Evolutionary conservation across 108 stramenopile genomes (phyloP).

Genomic region (Conticribra guillardii): DNA sequence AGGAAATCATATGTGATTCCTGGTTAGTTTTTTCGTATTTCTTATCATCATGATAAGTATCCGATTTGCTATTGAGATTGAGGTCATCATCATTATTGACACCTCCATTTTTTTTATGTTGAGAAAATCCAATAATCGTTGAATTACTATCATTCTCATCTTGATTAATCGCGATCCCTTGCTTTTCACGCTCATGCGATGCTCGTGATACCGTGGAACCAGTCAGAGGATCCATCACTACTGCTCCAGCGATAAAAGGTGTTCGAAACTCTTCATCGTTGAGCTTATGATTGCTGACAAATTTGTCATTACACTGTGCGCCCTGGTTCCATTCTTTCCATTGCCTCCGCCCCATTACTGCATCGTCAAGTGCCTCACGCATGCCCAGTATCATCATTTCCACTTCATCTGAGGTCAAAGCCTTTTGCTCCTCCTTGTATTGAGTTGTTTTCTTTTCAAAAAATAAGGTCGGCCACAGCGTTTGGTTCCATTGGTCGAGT

Average conservation of each 20-base stretch:
- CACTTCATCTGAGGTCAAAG: constrained; percentile 39
- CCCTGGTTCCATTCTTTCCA: constrained; percentile 21
- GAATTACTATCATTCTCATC: too few species aligned
- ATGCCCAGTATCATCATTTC: constrained; percentile 46
- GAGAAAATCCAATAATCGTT: too few species aligned
- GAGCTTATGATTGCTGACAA: too few species aligned
- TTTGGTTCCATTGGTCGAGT: constrained; percentile 58
- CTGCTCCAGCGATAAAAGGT: constrained; percentile 32
- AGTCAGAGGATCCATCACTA: constrained; percentile 54
- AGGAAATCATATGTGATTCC: background rate
- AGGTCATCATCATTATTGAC: constrained; percentile 3
- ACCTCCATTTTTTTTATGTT: too few species aligned
- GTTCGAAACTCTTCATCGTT: background rate
- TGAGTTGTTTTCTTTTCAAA: constrained; percentile 63
- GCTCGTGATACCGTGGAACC: constrained; percentile 46
- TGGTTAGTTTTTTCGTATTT: too few species aligned
- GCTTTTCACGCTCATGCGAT: constrained; percentile 29
- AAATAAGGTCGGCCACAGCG: constrained; percentile 69
- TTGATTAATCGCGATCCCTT: constrained; percentile 2
- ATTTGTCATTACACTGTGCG: too few species aligned
- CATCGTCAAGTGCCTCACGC: constrained; percentile 50
- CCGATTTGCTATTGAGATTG: background rate
- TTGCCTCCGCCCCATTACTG: constrained; percentile 16
- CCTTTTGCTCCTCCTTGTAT: constrained; percentile 53
- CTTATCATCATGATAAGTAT: too few species aligned